These are phyloP conservation scores for Clonostachys solani DNA, from an alignment of 2,329 filamentous ascomycete species.

Conservation along the genomic window DNA sequence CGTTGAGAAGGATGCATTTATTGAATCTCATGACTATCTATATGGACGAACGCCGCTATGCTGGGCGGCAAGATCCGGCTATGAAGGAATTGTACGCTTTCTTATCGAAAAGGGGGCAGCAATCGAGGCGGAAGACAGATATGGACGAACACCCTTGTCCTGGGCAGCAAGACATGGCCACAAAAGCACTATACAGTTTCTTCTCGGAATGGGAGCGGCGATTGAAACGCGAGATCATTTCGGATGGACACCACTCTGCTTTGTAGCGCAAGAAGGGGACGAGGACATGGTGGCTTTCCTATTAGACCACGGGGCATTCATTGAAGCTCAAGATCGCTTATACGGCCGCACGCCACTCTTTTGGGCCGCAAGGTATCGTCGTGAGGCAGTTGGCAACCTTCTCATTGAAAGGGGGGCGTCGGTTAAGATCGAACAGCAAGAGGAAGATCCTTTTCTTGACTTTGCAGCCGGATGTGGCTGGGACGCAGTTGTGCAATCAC, in stretches of 20 bases:
- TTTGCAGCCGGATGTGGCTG: too few relatives aligned
- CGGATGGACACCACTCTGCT: neutral
- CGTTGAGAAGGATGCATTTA: conserved; percentile 7
- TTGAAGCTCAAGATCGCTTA: neutral
- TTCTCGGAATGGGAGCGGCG: neutral
- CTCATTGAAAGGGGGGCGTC: conserved; percentile 9
- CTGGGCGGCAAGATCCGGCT: neutral
- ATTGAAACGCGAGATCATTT: neutral
- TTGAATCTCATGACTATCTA: conserved; percentile 9
- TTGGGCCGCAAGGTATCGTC: neutral
- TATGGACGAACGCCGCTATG: neutral
- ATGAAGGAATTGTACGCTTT: neutral
- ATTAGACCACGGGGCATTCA: neutral
- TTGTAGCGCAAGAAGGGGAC: neutral
- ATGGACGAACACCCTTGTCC: neutral
- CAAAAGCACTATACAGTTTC: neutral
- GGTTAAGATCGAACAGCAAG: conserved; percentile 7
- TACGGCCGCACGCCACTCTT: conserved; percentile 1
- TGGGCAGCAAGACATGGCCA: neutral
- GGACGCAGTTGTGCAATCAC: too few relatives aligned
- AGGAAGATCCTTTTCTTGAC: neutral
- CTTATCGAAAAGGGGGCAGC: neutral
- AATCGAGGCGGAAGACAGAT: neutral
- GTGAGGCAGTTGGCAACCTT: neutral
- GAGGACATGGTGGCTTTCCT: neutral